phyloP scores from a whole-genome alignment of 148 eudicot species.

The Camellia japonica region DNA sequence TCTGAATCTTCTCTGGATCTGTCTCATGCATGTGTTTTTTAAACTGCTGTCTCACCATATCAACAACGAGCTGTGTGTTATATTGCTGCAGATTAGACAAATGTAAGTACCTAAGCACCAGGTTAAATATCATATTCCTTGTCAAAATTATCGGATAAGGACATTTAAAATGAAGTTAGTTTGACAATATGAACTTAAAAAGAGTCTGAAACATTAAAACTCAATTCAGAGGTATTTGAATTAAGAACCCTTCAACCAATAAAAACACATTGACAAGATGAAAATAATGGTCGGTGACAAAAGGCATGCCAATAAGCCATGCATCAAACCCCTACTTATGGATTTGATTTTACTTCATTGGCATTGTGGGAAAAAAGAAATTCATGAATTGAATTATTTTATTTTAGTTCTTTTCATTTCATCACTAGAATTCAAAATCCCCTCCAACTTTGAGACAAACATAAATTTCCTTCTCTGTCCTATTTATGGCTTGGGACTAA shows the following conservation, averaged over 20 bases:
- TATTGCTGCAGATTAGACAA: slow-evolving; percentile 49
- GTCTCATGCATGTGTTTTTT: slow-evolving; percentile 64
- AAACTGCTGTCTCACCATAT: slow-evolving; percentile 74
- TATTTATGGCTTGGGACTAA: neutral
- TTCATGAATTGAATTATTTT: neutral
- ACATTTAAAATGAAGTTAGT: neutral
- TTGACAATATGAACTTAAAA: neutral
- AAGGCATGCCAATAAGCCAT: neutral
- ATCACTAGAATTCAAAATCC: neutral
- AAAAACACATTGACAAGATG: neutral
- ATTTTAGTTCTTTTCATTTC: neutral
- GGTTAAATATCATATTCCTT: slow-evolving; percentile 6
- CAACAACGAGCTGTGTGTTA: slow-evolving; percentile 59
- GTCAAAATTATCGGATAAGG: neutral
- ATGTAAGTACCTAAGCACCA: neutral
- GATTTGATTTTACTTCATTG: neutral
- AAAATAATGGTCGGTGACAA: neutral
- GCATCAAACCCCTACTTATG: neutral
- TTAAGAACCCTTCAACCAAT: neutral
- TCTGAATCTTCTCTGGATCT: slow-evolving; percentile 77
- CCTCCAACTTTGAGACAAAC: neutral
- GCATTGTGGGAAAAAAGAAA: neutral
- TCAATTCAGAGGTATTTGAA: neutral
- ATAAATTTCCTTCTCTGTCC: neutral
- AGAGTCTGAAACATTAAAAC: neutral